Conservation (phyloP, 1,284 basidiomycete genomes). For the Vanrija sp. region DNA sequence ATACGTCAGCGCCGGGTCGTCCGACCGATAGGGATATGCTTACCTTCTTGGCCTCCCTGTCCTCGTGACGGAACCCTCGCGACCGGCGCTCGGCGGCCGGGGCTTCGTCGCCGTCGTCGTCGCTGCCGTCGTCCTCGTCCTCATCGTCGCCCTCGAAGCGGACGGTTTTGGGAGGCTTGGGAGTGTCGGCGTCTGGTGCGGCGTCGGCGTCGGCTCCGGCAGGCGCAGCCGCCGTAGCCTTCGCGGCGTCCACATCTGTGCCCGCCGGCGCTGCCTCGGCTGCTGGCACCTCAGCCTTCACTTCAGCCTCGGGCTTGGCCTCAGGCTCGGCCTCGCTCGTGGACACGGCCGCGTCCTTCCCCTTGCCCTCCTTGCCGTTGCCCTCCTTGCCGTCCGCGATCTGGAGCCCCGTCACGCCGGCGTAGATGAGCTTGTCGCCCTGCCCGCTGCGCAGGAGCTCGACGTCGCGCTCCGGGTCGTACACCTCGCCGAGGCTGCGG, state of each 20-base stretch:
- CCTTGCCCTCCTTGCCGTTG: constrained; percentile 3
- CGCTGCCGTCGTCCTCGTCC: no score
- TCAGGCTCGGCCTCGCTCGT: no score
- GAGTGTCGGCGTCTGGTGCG: not conserved
- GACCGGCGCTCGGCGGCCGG: constrained; percentile 58
- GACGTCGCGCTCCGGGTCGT: constrained; percentile 86
- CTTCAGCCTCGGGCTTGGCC: not conserved
- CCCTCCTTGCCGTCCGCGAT: constrained; percentile 24
- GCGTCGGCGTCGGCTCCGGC: not conserved
- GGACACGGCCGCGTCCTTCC: not conserved
- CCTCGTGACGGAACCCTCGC: constrained; percentile 84
- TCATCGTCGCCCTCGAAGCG: constrained; percentile 27
- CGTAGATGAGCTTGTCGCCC: constrained; percentile 73
- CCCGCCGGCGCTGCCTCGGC: not conserved
- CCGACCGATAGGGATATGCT: constrained; percentile 6
- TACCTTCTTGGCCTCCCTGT: constrained; percentile 87
- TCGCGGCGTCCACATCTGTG: not conserved
- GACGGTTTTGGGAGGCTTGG: not conserved
- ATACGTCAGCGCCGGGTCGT: not conserved
- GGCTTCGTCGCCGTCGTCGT: constrained; percentile 24
- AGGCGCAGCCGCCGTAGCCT: no score
- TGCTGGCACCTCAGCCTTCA: constrained; percentile 12
- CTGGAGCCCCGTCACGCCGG: constrained; percentile 73
- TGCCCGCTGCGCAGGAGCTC: constrained; percentile 67
- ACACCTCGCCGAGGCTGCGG: constrained; percentile 83